Percentiles rank a stretch among this genome's conserved stretches.
These are phyloP conservation scores for Scheffersomyces stipitis DNA, from an alignment of 805 yeast species.

Conservation along the genomic window DNA sequence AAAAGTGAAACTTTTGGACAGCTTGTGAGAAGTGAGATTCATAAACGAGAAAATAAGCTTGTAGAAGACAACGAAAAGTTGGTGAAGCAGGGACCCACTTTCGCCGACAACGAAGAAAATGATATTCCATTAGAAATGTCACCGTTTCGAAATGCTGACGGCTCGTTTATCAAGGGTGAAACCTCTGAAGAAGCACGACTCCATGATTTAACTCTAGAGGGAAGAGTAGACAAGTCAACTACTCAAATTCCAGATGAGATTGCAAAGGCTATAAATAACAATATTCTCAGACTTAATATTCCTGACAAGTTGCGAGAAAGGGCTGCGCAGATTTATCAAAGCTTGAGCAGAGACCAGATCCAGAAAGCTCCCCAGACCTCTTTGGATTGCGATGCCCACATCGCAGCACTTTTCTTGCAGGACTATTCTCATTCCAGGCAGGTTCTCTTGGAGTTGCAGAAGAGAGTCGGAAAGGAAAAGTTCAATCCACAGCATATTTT, in stretches of 20 bases:
- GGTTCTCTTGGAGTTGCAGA: constrained; percentile 63
- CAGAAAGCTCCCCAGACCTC: constrained; percentile 46
- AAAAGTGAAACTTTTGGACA: constrained; percentile 25
- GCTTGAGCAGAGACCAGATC: constrained; percentile 51
- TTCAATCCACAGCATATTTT: constrained; percentile 69
- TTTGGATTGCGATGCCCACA: constrained; percentile 71
- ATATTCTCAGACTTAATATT: constrained; percentile 56
- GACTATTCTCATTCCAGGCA: constrained; percentile 72
- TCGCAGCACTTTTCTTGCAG: constrained; percentile 78
- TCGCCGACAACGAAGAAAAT: constrained; percentile 4
- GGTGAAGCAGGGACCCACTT: constrained; percentile 2
- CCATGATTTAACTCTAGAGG: constrained; percentile 56
- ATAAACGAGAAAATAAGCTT: constrained; percentile 5
- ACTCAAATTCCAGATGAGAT: constrained; percentile 57
- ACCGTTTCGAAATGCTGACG: constrained; percentile 39
- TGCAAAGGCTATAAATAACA: constrained; percentile 58
- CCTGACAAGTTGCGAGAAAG: constrained; percentile 66
- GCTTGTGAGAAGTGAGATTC: constrained; percentile 20
- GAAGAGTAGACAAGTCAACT: constrained; percentile 52
- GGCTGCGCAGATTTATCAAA: constrained; percentile 56
- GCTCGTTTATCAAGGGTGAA: constrained; percentile 41
- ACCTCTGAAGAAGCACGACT: constrained; percentile 55
- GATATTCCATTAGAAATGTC: constrained; percentile 14
- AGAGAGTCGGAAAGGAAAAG: constrained; percentile 46
- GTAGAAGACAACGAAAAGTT: background rate